These are phyloP conservation scores for Peniophora sp. DNA, from an alignment of 1,284 basidiomycete genomes.

Conservation along the genomic window DNA sequence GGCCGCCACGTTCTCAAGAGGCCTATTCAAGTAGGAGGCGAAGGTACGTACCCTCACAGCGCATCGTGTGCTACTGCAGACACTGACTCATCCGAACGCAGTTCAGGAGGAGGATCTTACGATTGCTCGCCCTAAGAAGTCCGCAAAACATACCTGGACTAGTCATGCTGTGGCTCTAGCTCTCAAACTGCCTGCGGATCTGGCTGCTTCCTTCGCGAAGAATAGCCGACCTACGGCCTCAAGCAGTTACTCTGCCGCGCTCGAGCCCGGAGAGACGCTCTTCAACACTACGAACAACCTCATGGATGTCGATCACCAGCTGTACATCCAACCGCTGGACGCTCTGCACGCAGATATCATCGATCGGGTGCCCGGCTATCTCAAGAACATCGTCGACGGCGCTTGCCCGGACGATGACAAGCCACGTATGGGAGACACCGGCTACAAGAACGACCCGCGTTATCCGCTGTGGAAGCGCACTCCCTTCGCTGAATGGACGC, in stretches of 20 bases:
- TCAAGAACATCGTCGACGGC: constrained; percentile 47
- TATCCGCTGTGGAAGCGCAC: constrained; percentile 42
- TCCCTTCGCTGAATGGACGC: constrained; percentile 41
- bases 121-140: constrained; percentile 15
- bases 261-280: constrained; percentile 34
- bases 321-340: constrained; percentile 48
- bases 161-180: constrained; percentile 15
- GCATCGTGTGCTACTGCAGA: constrained; percentile 11
- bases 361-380: constrained; percentile 55
- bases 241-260: not conserved
- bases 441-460: constrained; percentile 30
- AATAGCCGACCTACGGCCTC: constrained; percentile 6
- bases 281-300: constrained; percentile 28
- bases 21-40: constrained; percentile 38
- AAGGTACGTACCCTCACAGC: constrained; percentile 30
- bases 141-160: constrained; percentile 15
- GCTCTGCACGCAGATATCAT: constrained; percentile 61
- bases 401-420: constrained; percentile 40
- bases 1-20: not conserved
- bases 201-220: constrained; percentile 5
- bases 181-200: not conserved
- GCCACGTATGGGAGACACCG: constrained; percentile 16
- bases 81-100: constrained; percentile 6
- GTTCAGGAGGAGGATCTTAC: constrained; percentile 10
- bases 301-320: constrained; percentile 19